Base-by-base conservation (phyloP, 495 filamentous ascomycete genomes). In the Evansstolkia leycettana region DNA sequence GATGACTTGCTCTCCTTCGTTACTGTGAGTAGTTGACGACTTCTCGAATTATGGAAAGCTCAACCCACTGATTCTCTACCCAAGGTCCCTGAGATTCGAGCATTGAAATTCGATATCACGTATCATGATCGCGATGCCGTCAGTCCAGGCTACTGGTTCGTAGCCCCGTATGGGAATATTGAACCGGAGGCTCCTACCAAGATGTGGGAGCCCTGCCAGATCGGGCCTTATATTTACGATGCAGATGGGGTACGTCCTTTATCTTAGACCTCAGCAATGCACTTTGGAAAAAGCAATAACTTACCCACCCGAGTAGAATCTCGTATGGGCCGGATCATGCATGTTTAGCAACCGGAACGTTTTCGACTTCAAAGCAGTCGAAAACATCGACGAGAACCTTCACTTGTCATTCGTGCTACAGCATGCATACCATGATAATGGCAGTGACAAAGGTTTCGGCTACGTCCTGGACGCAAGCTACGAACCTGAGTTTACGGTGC, bases 341-440 rank as follows among this genome's bases (percentile, higher is more conserved):
- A 41, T 45, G 31, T 52, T 61, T 24, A 42, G 55, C 2, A 57
- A 58, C 18, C 49, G 47, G 24, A 55, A 56, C 31, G 42, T 51
- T 29, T 52, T 42, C 40, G 54, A 61, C 32, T 65, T 66, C 57
- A 49, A 60, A 41, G 50, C 46, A 20, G 34, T 58, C 37, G 34
- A 54, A 34, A 44, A 52, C 35, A 29, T 53, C 5, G 44, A 52
- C 16, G 48, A 57, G 6, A 43, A 42, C 14, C 38, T 55, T 10
- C 63, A 68, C 25, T 47, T 68, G 2, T 70, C 61, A 25, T 45
- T 61, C 19, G 60, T 70, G 36, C 39, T 57, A 37, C 57, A 64
- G 18, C 49, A 57, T 15, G 31, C 30, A 4, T 30, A 36, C 17
- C 5, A 33, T 17, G 20, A 15, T 17, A 54, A 65, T 29, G 43